phyloP scores from a whole-genome alignment of 176 grass and related monocot genomes.

The Poa pratensis region DNA sequence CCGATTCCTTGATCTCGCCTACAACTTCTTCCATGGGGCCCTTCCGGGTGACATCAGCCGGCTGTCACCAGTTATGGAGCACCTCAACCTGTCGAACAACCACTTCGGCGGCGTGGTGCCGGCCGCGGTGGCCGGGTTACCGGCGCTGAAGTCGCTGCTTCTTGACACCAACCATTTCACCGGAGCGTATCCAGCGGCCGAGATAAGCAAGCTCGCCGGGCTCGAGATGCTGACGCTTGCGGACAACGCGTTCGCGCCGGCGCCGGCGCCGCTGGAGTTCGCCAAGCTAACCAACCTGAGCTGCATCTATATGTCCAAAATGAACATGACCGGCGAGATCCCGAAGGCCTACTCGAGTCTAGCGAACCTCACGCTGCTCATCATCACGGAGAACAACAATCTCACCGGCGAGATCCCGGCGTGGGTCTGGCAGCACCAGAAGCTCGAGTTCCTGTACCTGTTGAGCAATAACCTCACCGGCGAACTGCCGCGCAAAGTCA shows the following conservation, averaged over 20 bases:
- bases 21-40: slow-evolving; percentile 44
- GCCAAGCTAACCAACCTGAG: no score
- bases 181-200: background rate
- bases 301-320: background rate
- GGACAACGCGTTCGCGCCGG: background rate
- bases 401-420: slow-evolving; percentile 40
- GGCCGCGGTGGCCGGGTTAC: slow-evolving; percentile 13
- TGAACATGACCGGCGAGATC: background rate
- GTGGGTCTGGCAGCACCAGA: slow-evolving; percentile 37
- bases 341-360: background rate
- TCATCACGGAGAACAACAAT: background rate
- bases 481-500: background rate
- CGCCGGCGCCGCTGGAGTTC: background rate
- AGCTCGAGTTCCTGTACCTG: slow-evolving; percentile 28
- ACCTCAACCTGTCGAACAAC: slow-evolving; percentile 38
- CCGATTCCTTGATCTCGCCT: slow-evolving; percentile 33
- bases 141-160: background rate
- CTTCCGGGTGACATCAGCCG: slow-evolving; percentile 40
- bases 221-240: background rate
- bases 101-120: slow-evolving; percentile 46
- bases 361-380: background rate
- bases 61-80: slow-evolving; percentile 4
- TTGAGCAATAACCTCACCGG: slow-evolving; percentile 20
- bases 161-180: background rate
- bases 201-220: background rate